phyloP scores from a whole-genome alignment of 176 grass and related monocot species.

The Poa annua region DNA sequence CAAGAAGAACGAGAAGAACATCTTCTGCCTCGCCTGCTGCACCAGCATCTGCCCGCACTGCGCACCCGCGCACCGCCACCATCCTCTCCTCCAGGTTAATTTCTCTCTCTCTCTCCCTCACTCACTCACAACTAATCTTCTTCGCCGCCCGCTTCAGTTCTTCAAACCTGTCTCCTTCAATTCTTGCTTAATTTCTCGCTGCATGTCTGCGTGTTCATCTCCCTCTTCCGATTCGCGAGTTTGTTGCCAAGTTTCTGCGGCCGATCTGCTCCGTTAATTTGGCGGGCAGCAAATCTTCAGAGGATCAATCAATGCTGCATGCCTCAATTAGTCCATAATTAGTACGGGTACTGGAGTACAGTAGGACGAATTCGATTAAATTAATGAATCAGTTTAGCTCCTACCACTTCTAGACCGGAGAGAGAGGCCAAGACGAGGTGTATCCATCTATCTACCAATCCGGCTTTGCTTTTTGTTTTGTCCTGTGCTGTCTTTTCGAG shows the following conservation, averaged over 20 bases:
- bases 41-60: conserved; percentile 84
- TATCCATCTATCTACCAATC: neutral
- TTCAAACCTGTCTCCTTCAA: neutral
- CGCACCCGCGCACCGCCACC: conserved; percentile 57
- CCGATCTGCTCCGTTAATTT: neutral
- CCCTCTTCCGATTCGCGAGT: neutral
- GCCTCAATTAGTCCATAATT: neutral
- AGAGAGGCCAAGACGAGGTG: conserved; percentile 25
- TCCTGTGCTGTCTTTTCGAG: conserved; percentile 59
- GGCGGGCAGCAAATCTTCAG: neutral
- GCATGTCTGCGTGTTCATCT: neutral
- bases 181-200: neutral
- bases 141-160: neutral
- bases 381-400: neutral
- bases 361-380: neutral
- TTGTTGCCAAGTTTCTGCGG: neutral
- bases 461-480: conserved; percentile 53
- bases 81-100: conserved; percentile 75
- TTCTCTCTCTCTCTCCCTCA: no score
- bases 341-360: neutral
- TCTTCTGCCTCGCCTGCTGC: conserved; percentile 92
- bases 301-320: neutral
- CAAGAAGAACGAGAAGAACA: conserved; percentile 96
- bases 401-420: neutral
- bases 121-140: neutral